Base-by-base conservation (phyloP, 805 yeast genomes). In the Kodamaea nitidulidarum region DNA sequence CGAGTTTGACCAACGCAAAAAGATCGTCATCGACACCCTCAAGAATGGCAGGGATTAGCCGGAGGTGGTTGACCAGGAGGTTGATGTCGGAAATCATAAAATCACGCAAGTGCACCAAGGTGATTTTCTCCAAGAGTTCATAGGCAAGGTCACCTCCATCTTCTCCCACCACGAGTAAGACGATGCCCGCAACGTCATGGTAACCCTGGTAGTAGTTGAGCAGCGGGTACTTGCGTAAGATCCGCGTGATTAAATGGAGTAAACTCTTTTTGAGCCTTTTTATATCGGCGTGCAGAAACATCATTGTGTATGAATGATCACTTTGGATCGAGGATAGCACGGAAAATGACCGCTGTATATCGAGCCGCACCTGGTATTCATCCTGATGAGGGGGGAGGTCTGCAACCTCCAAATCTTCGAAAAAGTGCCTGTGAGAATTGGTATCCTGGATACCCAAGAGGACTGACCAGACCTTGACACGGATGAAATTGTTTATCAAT, bases 191-290 rank as follows among this genome's bases (percentile, higher is more conserved):
- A 15, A 93, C 67, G 51, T 93, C 98, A 59, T 91, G 98, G 58
- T 75, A 87, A 0, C 98, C 98, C 61, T 91, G 98, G 58, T 88
- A 91, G 59, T 91, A 91, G 42, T 77, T 68, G 30, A 90, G 63
- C 3, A 59, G 51, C 0, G 90, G 90, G 47, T 81, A 65, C 11
- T 67, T 70, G 28, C 87, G 61, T 10, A 93, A 65, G 2, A 88
- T 66, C 14, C 66, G 64, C 10, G 74, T 58, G 3, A 87, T 72
- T 10, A 81, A 45, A 4, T 56, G 56, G 16, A 52, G 55, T 36
- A 81, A 61, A 34, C 70, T 54, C 17, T 54, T 53, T 42, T 73
- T 67, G 35, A 80, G 58, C n/a, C 42, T 38, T 34, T 50, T 48
- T 32, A 56, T 41, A 44, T 67, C 60, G 14, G 61, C 47, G 27